phyloP scores from a whole-genome alignment of 495 filamentous ascomycete genomes.

The Cryomyces antarcticus region DNA sequence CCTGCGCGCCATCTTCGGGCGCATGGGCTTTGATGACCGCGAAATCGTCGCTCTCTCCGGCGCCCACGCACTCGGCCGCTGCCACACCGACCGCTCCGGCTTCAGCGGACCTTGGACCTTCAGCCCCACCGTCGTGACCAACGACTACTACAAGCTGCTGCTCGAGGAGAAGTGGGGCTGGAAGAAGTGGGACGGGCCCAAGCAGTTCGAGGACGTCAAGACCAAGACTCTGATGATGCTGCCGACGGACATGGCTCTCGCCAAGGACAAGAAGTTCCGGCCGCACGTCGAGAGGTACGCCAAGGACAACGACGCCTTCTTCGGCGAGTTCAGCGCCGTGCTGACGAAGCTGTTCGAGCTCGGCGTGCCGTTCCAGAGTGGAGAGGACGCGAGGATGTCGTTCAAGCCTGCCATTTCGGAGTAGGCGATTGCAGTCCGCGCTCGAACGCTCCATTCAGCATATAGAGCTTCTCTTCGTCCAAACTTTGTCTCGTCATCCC shows the following conservation, averaged over 20 bases:
- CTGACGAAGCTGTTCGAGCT: slow-evolving; percentile 76
- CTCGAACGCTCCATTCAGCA: too few relatives aligned
- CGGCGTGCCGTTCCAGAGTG: slow-evolving; percentile 68
- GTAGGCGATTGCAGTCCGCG: background rate
- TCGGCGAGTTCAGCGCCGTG: slow-evolving; percentile 73
- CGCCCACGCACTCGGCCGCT: slow-evolving; percentile 83
- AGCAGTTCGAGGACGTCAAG: slow-evolving; percentile 64
- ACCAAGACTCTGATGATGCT: slow-evolving; percentile 93
- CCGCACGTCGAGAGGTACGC: slow-evolving; percentile 76
- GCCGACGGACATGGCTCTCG: slow-evolving; percentile 70
- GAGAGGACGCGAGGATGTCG: slow-evolving; percentile 42
- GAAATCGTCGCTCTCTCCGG: slow-evolving; percentile 86
- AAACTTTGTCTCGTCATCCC: too few relatives aligned
- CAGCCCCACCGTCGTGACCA: slow-evolving; percentile 81
- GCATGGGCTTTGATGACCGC: slow-evolving; percentile 95
- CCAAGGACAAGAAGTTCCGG: slow-evolving; percentile 79
- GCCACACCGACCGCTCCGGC: slow-evolving; percentile 74
- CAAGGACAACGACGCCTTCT: slow-evolving; percentile 79
- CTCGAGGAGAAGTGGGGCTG: slow-evolving; percentile 80
- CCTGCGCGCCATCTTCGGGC: slow-evolving; percentile 79
- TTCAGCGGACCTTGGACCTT: slow-evolving; percentile 93
- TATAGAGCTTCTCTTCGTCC: too few relatives aligned
- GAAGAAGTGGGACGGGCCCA: slow-evolving; percentile 86
- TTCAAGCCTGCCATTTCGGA: slow-evolving; percentile 44
- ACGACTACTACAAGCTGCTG: slow-evolving; percentile 82